phyloP scores from a whole-genome alignment of 2,329 filamentous ascomycete genomes.

The Sporothrix protearum region DNA sequence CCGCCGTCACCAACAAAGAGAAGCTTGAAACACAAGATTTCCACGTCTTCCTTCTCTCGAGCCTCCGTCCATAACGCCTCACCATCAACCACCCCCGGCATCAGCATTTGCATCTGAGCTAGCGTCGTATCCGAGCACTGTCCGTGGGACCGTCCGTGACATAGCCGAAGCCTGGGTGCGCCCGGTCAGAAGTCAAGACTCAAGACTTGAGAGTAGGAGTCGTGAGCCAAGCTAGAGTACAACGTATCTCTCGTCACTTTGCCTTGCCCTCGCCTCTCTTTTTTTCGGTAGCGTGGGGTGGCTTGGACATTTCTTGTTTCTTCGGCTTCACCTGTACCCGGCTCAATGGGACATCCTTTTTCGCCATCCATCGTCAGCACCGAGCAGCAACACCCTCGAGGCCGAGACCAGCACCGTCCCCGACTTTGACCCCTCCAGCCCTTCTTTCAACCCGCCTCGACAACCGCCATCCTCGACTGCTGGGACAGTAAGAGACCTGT shows the following conservation, averaged over 20 bases:
- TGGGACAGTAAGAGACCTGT: constrained; percentile 27
- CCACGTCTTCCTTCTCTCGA: not conserved
- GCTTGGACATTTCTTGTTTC: constrained; percentile 9
- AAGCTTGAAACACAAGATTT: constrained; percentile 18
- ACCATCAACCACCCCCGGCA: not conserved
- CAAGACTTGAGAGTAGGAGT: not conserved
- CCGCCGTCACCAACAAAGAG: constrained; percentile 6
- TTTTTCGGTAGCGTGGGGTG: not conserved
- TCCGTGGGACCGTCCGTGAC: constrained; percentile 16
- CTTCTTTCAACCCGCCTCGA: constrained; percentile 11
- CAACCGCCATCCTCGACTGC: constrained; percentile 23
- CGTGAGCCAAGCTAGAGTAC: not conserved
- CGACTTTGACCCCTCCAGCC: not conserved
- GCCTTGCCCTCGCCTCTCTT: not conserved
- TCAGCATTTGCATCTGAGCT: not conserved
- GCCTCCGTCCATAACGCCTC: not conserved
- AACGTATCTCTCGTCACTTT: not conserved
- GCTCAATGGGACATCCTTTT: constrained; percentile 34
- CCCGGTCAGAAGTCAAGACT: not conserved
- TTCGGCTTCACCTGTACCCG: constrained; percentile 17
- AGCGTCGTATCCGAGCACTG: not conserved
- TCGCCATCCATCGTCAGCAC: constrained; percentile 26
- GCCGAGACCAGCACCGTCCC: not conserved
- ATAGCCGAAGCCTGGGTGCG: not conserved
- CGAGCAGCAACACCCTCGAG: not conserved